phyloP scores from a whole-genome alignment of 176 grass and related monocot genomes.

The Coix lacrymajobi region DNA sequence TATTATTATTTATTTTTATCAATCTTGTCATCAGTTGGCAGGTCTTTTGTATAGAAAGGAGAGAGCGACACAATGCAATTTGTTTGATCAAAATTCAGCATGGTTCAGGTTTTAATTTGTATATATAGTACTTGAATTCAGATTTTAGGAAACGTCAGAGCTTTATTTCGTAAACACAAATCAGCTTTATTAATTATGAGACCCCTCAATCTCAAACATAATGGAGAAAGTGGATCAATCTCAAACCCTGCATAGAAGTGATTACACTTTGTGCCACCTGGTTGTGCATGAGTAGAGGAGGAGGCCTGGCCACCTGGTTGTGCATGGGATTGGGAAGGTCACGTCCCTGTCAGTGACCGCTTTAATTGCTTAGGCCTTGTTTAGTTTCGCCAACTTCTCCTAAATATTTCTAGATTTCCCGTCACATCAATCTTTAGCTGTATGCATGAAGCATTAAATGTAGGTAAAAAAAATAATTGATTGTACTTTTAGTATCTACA shows the following conservation, averaged over 20 bases:
- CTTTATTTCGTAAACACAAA: not conserved
- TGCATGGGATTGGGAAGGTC: not conserved
- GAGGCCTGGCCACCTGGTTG: slow-evolving; percentile 21
- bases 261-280: slow-evolving; percentile 6
- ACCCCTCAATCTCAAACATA: not conserved
- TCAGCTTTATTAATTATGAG: not conserved
- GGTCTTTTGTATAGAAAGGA: too few species aligned
- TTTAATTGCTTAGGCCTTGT: too few species aligned
- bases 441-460: too few species aligned
- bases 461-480: too few species aligned
- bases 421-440: too few species aligned
- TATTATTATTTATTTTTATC: not conserved
- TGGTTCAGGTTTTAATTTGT: not conserved
- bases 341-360: slow-evolving; percentile 19
- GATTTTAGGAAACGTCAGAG: not conserved
- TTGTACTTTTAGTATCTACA: too few species aligned
- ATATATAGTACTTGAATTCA: not conserved
- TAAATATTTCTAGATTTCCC: too few species aligned
- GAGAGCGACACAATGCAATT: not conserved
- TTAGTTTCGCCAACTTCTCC: too few species aligned
- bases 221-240: not conserved
- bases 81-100: not conserved
- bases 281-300: not conserved
- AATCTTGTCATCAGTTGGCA: too few species aligned
- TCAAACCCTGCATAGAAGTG: not conserved